Conservation (phyloP, 495 filamentous ascomycete genomes). For the Lineolata rhizophorae region DNA sequence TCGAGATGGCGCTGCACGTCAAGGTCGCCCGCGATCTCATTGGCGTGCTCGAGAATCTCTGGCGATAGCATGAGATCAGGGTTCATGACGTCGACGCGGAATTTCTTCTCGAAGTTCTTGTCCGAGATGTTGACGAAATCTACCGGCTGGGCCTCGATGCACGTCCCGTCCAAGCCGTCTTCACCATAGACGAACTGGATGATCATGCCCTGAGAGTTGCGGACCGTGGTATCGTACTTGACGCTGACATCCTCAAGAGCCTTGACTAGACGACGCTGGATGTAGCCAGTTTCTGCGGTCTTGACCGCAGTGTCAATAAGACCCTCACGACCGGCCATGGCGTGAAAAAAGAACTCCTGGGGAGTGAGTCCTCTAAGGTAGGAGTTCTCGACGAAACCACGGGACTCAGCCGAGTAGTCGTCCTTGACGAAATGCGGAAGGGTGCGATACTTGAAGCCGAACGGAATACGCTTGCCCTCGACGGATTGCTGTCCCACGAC, state of each 20-base stretch:
- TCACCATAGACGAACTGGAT: conserved; percentile 97
- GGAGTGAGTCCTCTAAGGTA: conserved; percentile 92
- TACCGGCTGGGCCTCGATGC: conserved; percentile 79
- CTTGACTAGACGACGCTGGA: conserved; percentile 94
- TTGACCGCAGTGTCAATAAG: conserved; percentile 98
- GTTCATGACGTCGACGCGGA: conserved; percentile 91
- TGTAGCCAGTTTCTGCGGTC: conserved; percentile 97
- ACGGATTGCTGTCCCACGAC: conserved; percentile 94
- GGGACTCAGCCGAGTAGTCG: conserved; percentile 89
- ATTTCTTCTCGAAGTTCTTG: conserved; percentile 50
- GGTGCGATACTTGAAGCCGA: conserved; percentile 96
- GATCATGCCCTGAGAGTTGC: conserved; percentile 90
- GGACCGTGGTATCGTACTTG: conserved; percentile 92
- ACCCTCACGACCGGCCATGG: conserved; percentile 99
- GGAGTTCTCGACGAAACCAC: conserved; percentile 97
- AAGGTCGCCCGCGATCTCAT: conserved; percentile 69
- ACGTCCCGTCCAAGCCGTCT: conserved; percentile 76
- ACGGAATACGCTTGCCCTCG: conserved; percentile 96
- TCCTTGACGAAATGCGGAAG: conserved; percentile 98
- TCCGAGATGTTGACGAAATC: conserved; percentile 63
- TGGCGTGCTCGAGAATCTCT: conserved; percentile 64
- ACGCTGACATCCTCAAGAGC: conserved; percentile 94
- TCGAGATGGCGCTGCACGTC: conserved; percentile 70
- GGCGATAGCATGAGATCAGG: conserved; percentile 33
- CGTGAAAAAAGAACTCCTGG: conserved; percentile 97